phyloP scores from a whole-genome alignment of 2,329 filamentous ascomycete species.

The Chaetomiaceae sp. region DNA sequence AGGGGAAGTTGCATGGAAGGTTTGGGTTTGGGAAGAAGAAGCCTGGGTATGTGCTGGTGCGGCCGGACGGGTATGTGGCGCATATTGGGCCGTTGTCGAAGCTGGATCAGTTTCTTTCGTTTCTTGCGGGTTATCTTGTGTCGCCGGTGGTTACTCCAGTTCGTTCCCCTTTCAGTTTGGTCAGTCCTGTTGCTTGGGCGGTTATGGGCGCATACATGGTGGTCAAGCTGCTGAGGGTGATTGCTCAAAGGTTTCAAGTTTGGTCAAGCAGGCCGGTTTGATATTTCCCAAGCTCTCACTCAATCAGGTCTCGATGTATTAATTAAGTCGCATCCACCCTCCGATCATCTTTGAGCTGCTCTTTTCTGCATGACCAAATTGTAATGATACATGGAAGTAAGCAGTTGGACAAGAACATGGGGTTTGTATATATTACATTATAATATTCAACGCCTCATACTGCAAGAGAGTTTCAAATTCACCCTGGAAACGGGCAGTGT shows the following conservation, averaged over 20 bases:
- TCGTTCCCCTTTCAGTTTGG: neutral
- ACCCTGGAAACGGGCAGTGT: no score
- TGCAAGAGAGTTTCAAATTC: no score
- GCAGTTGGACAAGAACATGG: no score
- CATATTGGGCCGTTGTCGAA: slow-evolving; percentile 30
- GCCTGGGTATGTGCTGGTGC: slow-evolving; percentile 30
- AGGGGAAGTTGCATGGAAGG: slow-evolving; percentile 27
- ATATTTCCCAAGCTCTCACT: no score
- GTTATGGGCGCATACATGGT: neutral
- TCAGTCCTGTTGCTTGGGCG: neutral
- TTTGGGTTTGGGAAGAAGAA: slow-evolving; percentile 28
- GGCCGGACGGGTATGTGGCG: slow-evolving; percentile 33
- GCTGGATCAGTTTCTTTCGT: slow-evolving; percentile 25
- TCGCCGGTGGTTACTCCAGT: neutral
- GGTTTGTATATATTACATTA: no score
- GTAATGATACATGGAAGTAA: no score
- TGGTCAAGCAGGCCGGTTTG: neutral
- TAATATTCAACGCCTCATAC: no score
- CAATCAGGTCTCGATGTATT: no score
- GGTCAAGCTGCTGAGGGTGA: neutral
- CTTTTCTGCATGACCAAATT: no score
- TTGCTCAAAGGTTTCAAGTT: neutral
- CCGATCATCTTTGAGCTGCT: no score
- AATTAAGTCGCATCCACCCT: no score
- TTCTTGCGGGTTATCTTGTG: slow-evolving; percentile 12